A percentile compares a stretch with the other conserved stretches of the same genome.
These are phyloP conservation scores for Aspergillus pseudoglaucus DNA, from an alignment of 2,329 filamentous ascomycete species.

Conservation along the genomic window DNA sequence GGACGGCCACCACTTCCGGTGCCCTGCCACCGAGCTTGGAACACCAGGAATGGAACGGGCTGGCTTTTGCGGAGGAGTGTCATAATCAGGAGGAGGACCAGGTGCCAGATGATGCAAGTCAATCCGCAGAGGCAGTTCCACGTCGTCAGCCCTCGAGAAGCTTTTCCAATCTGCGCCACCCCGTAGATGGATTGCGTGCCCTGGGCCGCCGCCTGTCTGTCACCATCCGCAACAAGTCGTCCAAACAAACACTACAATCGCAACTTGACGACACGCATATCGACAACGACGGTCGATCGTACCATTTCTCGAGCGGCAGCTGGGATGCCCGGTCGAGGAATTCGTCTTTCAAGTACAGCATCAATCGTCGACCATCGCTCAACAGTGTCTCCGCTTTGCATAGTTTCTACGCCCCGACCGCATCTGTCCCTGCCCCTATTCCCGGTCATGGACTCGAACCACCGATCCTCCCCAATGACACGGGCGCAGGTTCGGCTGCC, in stretches of 20 bases:
- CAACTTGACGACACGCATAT: conserved; percentile 9
- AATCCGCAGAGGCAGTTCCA: conserved; percentile 25
- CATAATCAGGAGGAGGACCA: conserved; percentile 13
- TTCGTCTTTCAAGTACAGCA: conserved; percentile 22
- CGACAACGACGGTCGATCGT: conserved; percentile 11
- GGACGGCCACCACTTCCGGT: conserved; percentile 27
- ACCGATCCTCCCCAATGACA: conserved; percentile 34
- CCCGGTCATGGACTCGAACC: conserved; percentile 33
- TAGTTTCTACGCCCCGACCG: conserved; percentile 26
- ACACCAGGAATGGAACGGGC: conserved; percentile 19
- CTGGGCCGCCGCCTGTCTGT: conserved; percentile 37
- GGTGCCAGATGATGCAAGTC: conserved; percentile 27
- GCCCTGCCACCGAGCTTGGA: conserved; percentile 14
- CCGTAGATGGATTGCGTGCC: conserved; percentile 36
- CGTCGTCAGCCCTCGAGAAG: conserved; percentile 34
- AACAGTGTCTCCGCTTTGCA: conserved; percentile 30
- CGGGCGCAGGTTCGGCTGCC: conserved; percentile 39
- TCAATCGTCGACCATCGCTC: conserved; percentile 32
- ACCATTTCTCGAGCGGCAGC: conserved; percentile 14
- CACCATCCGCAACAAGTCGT: conserved; percentile 32
- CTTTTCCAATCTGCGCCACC: conserved; percentile 37
- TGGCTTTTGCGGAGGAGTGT: conserved; percentile 16
- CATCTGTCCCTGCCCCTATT: conserved; percentile 24
- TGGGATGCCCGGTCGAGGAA: conserved; percentile 20
- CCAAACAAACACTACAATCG: conserved; percentile 20